phyloP scores from a whole-genome alignment of 2,329 filamentous ascomycete species.

The Pseudogymnoascus sp. region DNA sequence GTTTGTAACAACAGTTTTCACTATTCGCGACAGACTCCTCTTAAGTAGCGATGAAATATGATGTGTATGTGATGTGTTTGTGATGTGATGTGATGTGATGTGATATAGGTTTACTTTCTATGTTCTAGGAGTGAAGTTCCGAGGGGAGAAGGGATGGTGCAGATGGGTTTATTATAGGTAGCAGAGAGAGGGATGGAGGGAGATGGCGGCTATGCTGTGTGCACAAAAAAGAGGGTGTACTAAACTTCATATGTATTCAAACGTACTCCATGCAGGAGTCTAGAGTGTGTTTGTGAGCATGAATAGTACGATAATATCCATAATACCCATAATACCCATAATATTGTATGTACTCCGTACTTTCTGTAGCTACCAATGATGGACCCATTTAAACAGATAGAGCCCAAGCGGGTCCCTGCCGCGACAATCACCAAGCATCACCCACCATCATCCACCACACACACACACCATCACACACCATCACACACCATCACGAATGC shows the following conservation, averaged over 20 bases:
- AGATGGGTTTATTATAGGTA: not conserved
- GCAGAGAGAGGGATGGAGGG: not conserved
- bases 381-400: not conserved
- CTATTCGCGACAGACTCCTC: not conserved
- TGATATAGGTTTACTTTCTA: not conserved
- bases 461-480: not conserved
- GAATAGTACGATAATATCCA: no score
- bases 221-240: not conserved
- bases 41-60: not conserved
- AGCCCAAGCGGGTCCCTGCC: slow-evolving; percentile 3
- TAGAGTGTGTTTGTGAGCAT: not conserved
- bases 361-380: not conserved
- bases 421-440: not conserved
- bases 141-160: not conserved
- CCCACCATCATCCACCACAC: not conserved
- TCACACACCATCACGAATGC: not conserved
- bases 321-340: not conserved
- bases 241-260: not conserved
- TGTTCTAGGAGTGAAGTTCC: not conserved
- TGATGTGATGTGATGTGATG: not conserved
- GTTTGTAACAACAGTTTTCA: not conserved
- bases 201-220: not conserved
- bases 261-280: not conserved
- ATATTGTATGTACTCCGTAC: no score
- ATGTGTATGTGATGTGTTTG: not conserved